These are phyloP conservation scores for Inosperma sp. DNA, from an alignment of 768 basidiomycete species.

Conservation along the genomic window DNA sequence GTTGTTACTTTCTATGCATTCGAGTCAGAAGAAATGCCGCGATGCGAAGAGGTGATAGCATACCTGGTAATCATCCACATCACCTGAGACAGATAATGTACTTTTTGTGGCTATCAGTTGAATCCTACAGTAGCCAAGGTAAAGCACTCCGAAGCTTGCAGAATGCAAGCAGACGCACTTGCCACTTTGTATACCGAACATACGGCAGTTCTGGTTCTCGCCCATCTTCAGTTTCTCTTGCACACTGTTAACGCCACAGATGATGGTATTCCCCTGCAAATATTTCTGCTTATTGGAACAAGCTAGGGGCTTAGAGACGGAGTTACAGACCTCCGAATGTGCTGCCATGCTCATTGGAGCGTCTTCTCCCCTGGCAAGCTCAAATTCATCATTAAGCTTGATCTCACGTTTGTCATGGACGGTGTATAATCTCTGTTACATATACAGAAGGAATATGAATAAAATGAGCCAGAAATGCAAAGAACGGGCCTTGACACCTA, in stretches of 20 bases:
- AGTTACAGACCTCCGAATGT: constrained; percentile 47
- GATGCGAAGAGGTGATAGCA: background rate
- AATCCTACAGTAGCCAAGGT: constrained; percentile 42
- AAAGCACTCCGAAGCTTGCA: background rate
- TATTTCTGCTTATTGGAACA: constrained; percentile 4
- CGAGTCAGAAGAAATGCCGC: background rate
- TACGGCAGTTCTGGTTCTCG: constrained; percentile 81
- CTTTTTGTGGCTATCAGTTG: constrained; percentile 44
- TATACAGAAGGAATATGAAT: constrained; percentile 1
- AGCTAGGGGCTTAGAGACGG: constrained; percentile 1
- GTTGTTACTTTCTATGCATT: constrained; percentile 80
- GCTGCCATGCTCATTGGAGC: constrained; percentile 95
- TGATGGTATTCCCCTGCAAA: constrained; percentile 46
- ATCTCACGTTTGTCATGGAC: constrained; percentile 51
- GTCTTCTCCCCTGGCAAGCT: constrained; percentile 80
- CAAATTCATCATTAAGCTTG: constrained; percentile 59
- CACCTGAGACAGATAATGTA: constrained; percentile 51
- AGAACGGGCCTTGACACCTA: constrained; percentile 36
- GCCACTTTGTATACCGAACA: constrained; percentile 54
- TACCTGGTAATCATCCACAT: constrained; percentile 83
- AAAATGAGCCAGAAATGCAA: background rate
- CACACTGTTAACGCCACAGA: constrained; percentile 86
- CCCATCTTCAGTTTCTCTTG: constrained; percentile 55
- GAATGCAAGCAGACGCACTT: constrained; percentile 41
- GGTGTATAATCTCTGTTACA: constrained; percentile 64